Evolutionary conservation across 1,139 yeast genomes (phyloP).

Genomic region (Martiniozyma asiatica): DNA sequence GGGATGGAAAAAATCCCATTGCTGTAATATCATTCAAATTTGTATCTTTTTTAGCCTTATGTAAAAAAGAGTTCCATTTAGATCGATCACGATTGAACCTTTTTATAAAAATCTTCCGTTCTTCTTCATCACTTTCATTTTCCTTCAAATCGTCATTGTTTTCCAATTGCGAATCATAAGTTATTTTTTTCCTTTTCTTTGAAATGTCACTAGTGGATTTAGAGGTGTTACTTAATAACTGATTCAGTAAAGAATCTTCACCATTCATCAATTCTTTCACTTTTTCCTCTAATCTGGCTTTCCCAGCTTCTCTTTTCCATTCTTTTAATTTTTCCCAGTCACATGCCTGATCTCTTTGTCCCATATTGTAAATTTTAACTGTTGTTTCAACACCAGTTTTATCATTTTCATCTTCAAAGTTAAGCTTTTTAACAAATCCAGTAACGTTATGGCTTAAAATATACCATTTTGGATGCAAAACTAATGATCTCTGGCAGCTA

Average conservation of each 20-base stretch:
- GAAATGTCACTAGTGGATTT: too few relatives aligned
- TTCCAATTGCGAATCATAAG: not conserved
- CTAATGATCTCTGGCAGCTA: constrained; percentile 47
- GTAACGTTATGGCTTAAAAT: constrained; percentile 17
- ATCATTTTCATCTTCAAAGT: constrained; percentile 16
- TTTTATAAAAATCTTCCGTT: constrained; percentile 17
- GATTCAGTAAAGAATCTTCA: too few relatives aligned
- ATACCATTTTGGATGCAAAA: constrained; percentile 39
- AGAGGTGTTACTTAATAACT: too few relatives aligned
- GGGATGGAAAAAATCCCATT: not conserved
- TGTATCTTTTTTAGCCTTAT: too few relatives aligned
- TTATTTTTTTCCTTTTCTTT: too few relatives aligned
- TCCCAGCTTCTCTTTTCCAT: constrained; percentile 14
- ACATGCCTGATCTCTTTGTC: constrained; percentile 33
- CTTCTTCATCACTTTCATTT: constrained; percentile 12
- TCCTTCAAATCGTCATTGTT: not conserved
- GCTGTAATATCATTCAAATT: too few relatives aligned
- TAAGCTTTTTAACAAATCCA: constrained; percentile 5
- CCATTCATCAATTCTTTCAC: constrained; percentile 4
- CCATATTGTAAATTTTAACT: constrained; percentile 17
- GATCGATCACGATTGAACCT: constrained; percentile 5
- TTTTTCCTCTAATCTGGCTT: constrained; percentile 6
- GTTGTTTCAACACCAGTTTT: constrained; percentile 12
- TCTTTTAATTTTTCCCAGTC: constrained; percentile 34
- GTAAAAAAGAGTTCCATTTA: constrained; percentile 45